Evolutionary conservation across 2,329 filamentous ascomycete genomes (phyloP), one percentile per base, ranked within the genome.

Genomic region (Alternaria triticimaculans): DNA sequence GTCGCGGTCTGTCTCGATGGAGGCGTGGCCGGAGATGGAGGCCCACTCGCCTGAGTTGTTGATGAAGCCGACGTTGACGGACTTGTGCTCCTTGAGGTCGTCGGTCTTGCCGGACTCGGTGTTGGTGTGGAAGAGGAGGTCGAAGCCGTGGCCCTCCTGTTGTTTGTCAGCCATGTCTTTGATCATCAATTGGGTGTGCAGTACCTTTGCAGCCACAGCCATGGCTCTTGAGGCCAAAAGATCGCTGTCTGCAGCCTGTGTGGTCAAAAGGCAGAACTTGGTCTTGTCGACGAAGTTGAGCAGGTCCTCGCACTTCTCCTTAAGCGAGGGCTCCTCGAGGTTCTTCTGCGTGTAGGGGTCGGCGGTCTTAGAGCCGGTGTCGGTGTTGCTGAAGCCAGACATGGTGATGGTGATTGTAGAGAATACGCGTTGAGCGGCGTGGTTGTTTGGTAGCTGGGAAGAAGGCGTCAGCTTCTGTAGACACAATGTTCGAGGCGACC

Each of bases 251-350:
- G 86, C 83, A 53, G 90, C 89, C 54, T 89, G 86, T 21, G 94
- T 96, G 9, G 93, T 96, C 88, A 97, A 89, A 90, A 97, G 92
- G 80, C 91, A 92, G 78, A 93, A 96, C 82, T 96, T 97, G 84
- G 86, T 87, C 66, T 86, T 84, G 41, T 87, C 85, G 76, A 92
- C 87, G 80, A 97, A 97, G 14, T 84, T 82, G 72, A 86, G 83
- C 43, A 97, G 86, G 63, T 92, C 92, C 63, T 91, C 86, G 66
- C 96, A 84, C 84, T 96, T 97, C 67, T 92, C 87, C 71, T 92
- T 87, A 33, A 93, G 81, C 4, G 89, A 84, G 15, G 86, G 83
- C 49, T 97, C 93, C 55, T 93, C 86, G 62, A 88, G 84, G 82
- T 92, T 94, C 81, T 90, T 88, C 64, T 91, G 88, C 76, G 88